Evolutionary conservation across 129 eudicot species (phyloP).

Genomic region (Centella asiatica): DNA sequence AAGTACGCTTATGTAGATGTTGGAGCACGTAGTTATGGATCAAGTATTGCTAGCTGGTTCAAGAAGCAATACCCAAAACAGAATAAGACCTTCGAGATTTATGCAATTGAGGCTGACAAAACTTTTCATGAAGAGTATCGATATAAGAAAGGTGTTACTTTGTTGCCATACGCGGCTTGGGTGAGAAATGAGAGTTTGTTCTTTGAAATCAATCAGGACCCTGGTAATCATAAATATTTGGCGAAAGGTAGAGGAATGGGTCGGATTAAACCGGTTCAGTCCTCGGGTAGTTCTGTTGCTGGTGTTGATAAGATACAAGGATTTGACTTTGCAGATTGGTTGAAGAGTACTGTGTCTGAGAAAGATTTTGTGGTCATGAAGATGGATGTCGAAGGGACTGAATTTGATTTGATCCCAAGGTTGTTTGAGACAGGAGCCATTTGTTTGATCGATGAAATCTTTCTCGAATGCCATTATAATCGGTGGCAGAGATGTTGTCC

Average conservation of each 20-base stretch:
- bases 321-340: slow-evolving; percentile 89
- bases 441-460: slow-evolving; percentile 85
- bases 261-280: slow-evolving; percentile 60
- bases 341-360: slow-evolving; percentile 54
- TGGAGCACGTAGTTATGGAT: slow-evolving; percentile 87
- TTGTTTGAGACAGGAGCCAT: slow-evolving; percentile 80
- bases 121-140: slow-evolving; percentile 56
- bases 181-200: slow-evolving; percentile 68
- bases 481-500: slow-evolving; percentile 98
- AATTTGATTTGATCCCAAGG: slow-evolving; percentile 80
- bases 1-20: slow-evolving; percentile 74
- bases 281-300: slow-evolving; percentile 38
- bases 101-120: slow-evolving; percentile 79
- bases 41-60: slow-evolving; percentile 92
- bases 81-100: slow-evolving; percentile 70
- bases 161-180: slow-evolving; percentile 94
- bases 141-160: slow-evolving; percentile 63
- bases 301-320: slow-evolving; percentile 73
- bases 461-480: slow-evolving; percentile 93
- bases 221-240: slow-evolving; percentile 45
- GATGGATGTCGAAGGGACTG: slow-evolving; percentile 99
- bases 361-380: slow-evolving; percentile 90
- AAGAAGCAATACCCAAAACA: slow-evolving; percentile 89
- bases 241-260: slow-evolving; percentile 93
- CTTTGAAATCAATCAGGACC: slow-evolving; percentile 77